Evolutionary conservation across 306 rosid genomes (phyloP), one percentile per base, ranked within the genome.

Genomic region (Rubus idaeus): DNA sequence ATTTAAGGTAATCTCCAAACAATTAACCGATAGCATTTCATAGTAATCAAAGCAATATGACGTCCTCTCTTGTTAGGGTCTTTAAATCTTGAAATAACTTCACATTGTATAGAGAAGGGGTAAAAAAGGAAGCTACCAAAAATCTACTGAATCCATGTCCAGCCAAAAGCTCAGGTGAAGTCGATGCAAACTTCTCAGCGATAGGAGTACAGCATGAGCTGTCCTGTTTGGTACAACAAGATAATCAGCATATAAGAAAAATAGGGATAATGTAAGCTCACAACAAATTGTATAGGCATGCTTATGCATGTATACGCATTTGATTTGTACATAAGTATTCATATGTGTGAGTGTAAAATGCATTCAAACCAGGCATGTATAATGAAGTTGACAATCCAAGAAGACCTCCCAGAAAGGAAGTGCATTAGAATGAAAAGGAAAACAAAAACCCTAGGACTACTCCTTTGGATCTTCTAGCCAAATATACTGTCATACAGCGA

Each of bases 101-200:
- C 46, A 42, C 69, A 42, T 17, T 50, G n/a, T 35, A 56, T 30
- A 44, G 71, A 41, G 23, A 61, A 42, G 58, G 26, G 72, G 44
- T 11, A 7, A 61, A 13, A 13, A 60, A 40, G 75, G 53, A 55
- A 50, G 64, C 46, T 93, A 93, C 97, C 93, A 94, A 80, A 71
- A 90, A 79, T 85, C 89, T 83, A 76, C 96, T 94, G 85, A 94
- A 87, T 68, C 94, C 86, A 79, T 80, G 87, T 83, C 92, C 78
- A 53, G 86, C 85, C 83, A 94, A 81, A 78, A 86, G 79, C 84
- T 86, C 87, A 30, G 96, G 97, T 10, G 97, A 87, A 83, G 67
- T 56, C 8, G 47, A 37, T 13, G 84, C 84, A 80, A 94, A 87
- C 81, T 86, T 94, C 75, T 88, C 97, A 2, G 96, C 88, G 78